A percentile compares a stretch with the other conserved stretches of the same genome.
phyloP scores from a whole-genome alignment of 148 eudicot species.

The Pouteria glomerata region DNA sequence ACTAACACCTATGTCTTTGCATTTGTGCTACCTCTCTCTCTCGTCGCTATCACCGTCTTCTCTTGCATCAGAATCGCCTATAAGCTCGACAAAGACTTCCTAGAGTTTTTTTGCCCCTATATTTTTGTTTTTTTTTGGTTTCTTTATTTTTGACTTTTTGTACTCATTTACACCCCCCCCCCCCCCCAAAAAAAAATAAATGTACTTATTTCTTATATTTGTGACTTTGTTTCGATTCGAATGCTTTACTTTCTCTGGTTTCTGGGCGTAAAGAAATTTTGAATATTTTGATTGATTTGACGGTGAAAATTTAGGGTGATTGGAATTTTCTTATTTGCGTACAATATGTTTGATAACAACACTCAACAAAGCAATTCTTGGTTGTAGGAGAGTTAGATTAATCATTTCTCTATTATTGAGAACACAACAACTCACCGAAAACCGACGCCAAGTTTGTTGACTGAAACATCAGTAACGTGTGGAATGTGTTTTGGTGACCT shows the following conservation, averaged over 20 bases:
- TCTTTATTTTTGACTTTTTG: background rate
- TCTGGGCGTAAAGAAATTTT: background rate
- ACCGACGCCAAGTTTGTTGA: no score
- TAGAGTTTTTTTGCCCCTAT: conserved; percentile 23
- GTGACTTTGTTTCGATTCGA: background rate
- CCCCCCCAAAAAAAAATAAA: no score
- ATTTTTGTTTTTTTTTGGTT: background rate
- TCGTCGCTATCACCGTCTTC: conserved; percentile 59
- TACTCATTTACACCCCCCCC: no score
- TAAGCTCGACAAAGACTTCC: conserved; percentile 66
- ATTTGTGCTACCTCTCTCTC: conserved; percentile 67
- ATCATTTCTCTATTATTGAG: background rate
- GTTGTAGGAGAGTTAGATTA: background rate
- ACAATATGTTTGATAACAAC: conserved; percentile 9
- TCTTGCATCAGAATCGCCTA: conserved; percentile 52
- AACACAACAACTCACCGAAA: no score
- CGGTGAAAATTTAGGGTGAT: background rate
- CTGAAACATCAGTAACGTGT: no score
- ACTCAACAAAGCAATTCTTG: background rate
- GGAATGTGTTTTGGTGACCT: no score
- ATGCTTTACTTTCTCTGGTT: background rate
- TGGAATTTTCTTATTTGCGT: background rate
- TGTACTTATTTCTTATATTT: background rate
- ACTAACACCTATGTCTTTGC: conserved; percentile 52
- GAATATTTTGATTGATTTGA: background rate